Conservation (phyloP, 1,284 basidiomycete species). For the Rhodofomes roseus region DNA sequence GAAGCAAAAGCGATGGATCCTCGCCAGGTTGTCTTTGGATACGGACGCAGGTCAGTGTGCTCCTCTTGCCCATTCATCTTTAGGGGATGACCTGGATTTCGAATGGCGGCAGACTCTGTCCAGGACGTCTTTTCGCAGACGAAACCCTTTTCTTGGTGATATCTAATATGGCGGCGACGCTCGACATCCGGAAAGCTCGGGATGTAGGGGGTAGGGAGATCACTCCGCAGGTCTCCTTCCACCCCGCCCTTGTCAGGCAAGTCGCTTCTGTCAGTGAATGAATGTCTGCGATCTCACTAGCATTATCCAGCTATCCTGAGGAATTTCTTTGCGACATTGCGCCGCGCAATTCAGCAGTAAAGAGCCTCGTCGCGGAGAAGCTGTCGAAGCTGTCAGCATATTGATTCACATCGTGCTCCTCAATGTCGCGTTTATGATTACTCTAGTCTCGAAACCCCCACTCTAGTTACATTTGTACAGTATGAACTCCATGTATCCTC, state of each 20-base stretch:
- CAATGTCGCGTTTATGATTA: too few relatives aligned
- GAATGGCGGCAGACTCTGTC: not conserved
- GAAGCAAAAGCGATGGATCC: conserved; percentile 9
- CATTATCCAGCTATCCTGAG: not conserved
- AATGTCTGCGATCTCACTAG: not conserved
- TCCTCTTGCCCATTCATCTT: not conserved
- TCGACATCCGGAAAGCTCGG: not conserved
- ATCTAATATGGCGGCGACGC: conserved; percentile 1
- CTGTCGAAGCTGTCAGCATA: not conserved
- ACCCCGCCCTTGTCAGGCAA: not conserved
- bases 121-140: conserved; percentile 3
- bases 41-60: conserved; percentile 8
- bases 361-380: not conserved
- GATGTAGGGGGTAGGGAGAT: conserved; percentile 3
- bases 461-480: too few relatives aligned
- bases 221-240: not conserved
- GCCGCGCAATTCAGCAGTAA: not conserved
- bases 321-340: not conserved
- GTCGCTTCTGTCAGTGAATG: not conserved
- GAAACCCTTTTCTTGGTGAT: not conserved
- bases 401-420: too few relatives aligned
- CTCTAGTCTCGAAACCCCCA: too few relatives aligned
- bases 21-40: conserved; percentile 19
- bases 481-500: too few relatives aligned
- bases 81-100: not conserved